Conservation (phyloP, 2,329 filamentous ascomycete genomes). For the Trichophyton equinum region DNA sequence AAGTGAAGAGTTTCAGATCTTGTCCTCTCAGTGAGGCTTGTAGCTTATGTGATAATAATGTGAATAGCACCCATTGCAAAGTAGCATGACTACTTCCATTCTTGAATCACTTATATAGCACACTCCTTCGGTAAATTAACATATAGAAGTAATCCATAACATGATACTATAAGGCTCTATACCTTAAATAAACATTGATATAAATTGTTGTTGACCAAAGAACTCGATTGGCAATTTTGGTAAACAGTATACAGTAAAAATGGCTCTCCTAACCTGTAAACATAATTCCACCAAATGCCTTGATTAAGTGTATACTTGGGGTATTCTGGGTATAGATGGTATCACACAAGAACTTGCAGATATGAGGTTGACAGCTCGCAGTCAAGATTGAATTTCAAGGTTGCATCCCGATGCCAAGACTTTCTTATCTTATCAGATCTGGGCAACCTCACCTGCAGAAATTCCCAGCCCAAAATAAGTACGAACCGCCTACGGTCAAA, state of each 20-base stretch:
- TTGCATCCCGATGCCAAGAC: not conserved
- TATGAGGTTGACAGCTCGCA: not conserved
- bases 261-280: not conserved
- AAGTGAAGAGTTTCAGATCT: not conserved
- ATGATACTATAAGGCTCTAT: too few species aligned
- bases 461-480: not conserved
- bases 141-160: too few species aligned
- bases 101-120: too few species aligned
- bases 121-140: too few species aligned
- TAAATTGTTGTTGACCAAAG: too few species aligned
- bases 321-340: not conserved
- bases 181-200: too few species aligned
- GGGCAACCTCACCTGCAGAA: not conserved
- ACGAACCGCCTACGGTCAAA: not conserved
- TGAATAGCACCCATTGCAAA: not conserved
- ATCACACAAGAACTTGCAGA: not conserved
- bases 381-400: not conserved
- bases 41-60: not conserved
- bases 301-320: not conserved
- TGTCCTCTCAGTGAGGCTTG: not conserved
- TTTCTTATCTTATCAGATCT: constrained; percentile 1
- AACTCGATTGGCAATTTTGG: too few species aligned
- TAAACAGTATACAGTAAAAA: too few species aligned
- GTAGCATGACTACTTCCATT: too few species aligned
- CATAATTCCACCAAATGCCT: not conserved